phyloP scores from a whole-genome alignment of 441 rosid species.

The Capsella rubella region DNA sequence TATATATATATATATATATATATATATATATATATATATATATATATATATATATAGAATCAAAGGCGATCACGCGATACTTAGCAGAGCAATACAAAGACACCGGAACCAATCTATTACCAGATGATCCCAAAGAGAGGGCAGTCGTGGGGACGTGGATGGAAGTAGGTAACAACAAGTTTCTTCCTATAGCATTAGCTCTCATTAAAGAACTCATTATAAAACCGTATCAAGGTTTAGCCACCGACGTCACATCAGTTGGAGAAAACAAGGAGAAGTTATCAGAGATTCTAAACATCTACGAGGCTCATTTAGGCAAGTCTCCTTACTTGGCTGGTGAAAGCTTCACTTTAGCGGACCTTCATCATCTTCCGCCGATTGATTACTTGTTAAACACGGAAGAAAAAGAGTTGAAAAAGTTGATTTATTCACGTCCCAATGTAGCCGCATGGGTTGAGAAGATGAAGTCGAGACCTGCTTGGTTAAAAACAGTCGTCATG shows the following conservation, averaged over 20 bases:
- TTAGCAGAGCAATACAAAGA: conserved; percentile 32
- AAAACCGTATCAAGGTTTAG: conserved; percentile 33
- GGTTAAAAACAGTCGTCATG: conserved; percentile 27
- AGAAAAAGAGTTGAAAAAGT: conserved; percentile 1
- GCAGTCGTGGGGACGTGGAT: conserved; percentile 26
- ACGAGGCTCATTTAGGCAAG: conserved; percentile 19
- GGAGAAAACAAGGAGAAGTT: conserved; percentile 28
- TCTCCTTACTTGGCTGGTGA: conserved; percentile 26
- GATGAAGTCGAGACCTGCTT: conserved; percentile 23
- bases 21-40: too few species aligned
- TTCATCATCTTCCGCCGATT: conserved; percentile 32
- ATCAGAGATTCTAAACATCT: conserved; percentile 24
- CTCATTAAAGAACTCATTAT: conserved; percentile 12
- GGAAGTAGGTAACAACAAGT: conserved; percentile 17
- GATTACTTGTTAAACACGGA: conserved; percentile 25
- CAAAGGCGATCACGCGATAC: conserved; percentile 33
- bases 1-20: too few species aligned
- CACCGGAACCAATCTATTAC: conserved; percentile 9
- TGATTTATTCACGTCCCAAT: conserved; percentile 28
- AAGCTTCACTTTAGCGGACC: conserved; percentile 29
- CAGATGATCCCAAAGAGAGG: conserved; percentile 24
- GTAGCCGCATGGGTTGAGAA: conserved; percentile 29
- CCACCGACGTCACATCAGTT: conserved; percentile 2
- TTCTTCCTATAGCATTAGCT: conserved; percentile 25
- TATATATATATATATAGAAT: too few species aligned